Base-by-base conservation (phyloP, 1,139 yeast species). In the Lodderomyces oxycetoniae region DNA sequence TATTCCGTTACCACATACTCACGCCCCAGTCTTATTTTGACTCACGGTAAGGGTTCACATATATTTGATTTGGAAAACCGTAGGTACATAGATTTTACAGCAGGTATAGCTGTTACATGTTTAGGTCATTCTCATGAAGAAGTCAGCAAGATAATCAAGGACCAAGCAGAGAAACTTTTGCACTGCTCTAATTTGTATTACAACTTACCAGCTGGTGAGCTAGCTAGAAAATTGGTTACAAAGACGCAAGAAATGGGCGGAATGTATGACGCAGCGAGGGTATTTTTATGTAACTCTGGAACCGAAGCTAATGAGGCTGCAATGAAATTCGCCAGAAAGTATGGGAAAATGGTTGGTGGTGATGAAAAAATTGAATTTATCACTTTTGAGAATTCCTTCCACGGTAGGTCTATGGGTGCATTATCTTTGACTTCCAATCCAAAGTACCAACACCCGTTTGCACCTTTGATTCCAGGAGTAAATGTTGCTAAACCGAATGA, bases 231-330 rank as follows among this genome's bases (percentile, higher is more conserved):
- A 42, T 61, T 91, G 32, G 80, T 91, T 2, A 74, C 75, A 30
- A 70, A 74, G 36, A 91, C 98, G 3, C 67, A 67, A 42, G 61
- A 65, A 28, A 64, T 77, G 28, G 93, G 89, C 10, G 96, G 93
- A 12, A 86, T 87, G 87, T 58, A 67, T 34, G 71, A 79, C 47
- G 95, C 96, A 2, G 67, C 84, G 21, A 68, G 81, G 40, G 95
- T 88, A n/a, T 91, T 91, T 50, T 63, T 91, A 40, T 81, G 93
- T 53, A 91, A 89, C 54, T 83, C 95, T 0, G 98, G 98, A 32
- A 81, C 97, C 6, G 98, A 91, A 59, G 97, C 98, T 37, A 91
- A 89, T 52, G 98, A 91, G 57, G 98, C 97, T 2, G 98, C 98
- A 1, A 63, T 91, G 49, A 91, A 91, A 57, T 91, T 91, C 64